Evolutionary conservation across 192 early-diverging fungal genomes (phyloP).

Genomic region (Backusella tuberculispora): DNA sequence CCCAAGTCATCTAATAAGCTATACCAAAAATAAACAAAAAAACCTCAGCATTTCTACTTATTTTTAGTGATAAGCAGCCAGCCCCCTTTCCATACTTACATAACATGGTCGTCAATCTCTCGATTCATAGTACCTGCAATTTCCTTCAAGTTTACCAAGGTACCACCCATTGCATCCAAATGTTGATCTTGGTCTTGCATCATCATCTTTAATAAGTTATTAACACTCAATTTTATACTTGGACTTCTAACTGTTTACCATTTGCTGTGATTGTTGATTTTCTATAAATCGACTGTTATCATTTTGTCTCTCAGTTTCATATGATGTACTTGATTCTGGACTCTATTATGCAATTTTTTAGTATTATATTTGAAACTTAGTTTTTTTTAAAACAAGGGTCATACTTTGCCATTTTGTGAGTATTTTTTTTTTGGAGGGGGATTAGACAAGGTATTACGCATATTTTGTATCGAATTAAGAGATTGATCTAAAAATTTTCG

Average conservation of each 20-base stretch:
- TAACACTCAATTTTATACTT: neutral
- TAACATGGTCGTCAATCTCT: constrained; percentile 60
- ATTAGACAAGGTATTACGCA: constrained; percentile 36
- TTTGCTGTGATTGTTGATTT: constrained; percentile 40
- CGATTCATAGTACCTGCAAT: constrained; percentile 59
- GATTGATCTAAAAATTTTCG: constrained; percentile 33
- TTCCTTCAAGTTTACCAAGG: constrained; percentile 58
- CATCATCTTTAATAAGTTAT: constrained; percentile 43
- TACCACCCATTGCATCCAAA: constrained; percentile 57
- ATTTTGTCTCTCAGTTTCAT: constrained; percentile 24
- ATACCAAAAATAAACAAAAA: neutral
- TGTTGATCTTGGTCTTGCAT: constrained; percentile 64
- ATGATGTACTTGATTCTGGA: constrained; percentile 17
- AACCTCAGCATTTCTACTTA: no score
- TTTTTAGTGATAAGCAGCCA: no score
- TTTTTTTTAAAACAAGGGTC: neutral
- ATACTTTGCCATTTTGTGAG: constrained; percentile 18
- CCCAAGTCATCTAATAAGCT: constrained; percentile 59
- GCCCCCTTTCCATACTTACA: constrained; percentile 34
- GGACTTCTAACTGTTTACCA: constrained; percentile 18
- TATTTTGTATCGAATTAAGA: constrained; percentile 27
- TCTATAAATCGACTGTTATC: constrained; percentile 43
- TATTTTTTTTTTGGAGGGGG: constrained; percentile 32
- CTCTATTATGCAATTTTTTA: constrained; percentile 5
- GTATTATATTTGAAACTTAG: neutral